Conservation (phyloP, 2,329 filamentous ascomycete genomes). For the Xylaria sp. region DNA sequence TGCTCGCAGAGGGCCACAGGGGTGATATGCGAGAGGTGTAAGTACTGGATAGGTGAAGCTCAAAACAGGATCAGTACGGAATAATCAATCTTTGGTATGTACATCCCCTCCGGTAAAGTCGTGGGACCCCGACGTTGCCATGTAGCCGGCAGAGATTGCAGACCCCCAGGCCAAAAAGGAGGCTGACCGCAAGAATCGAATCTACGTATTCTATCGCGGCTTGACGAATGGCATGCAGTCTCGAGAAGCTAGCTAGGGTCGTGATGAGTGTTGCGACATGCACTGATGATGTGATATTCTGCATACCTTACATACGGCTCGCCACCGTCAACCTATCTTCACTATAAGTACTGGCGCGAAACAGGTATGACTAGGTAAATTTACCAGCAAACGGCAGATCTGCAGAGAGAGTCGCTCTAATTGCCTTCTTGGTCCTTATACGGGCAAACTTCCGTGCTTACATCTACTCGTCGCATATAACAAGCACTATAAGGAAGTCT, state of each 20-base stretch:
- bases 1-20: slow-evolving; percentile 24
- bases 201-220: slow-evolving; percentile 18
- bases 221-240: slow-evolving; percentile 16
- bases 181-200: slow-evolving; percentile 33
- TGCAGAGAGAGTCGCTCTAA: not conserved
- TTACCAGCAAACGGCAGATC: not conserved
- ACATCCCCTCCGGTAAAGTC: slow-evolving; percentile 16
- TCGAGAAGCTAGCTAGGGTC: slow-evolving; percentile 25
- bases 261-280: slow-evolving; percentile 26
- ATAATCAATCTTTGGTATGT: slow-evolving; percentile 17
- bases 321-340: slow-evolving; percentile 21
- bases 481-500: too few relatives aligned
- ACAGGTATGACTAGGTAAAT: slow-evolving; percentile 9
- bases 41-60: slow-evolving; percentile 11
- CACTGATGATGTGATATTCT: slow-evolving; percentile 34
- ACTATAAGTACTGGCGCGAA: not conserved
- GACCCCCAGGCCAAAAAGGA: slow-evolving; percentile 21
- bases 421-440: not conserved
- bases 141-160: slow-evolving; percentile 10
- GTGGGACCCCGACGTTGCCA: slow-evolving; percentile 21
- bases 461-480: not conserved
- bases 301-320: slow-evolving; percentile 17
- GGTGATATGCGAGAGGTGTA: slow-evolving; percentile 13
- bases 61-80: slow-evolving; percentile 24
- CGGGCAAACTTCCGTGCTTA: not conserved